Evolutionary conservation across 192 early-diverging fungal genomes (phyloP).

Genomic region (Coemansia sp.): DNA sequence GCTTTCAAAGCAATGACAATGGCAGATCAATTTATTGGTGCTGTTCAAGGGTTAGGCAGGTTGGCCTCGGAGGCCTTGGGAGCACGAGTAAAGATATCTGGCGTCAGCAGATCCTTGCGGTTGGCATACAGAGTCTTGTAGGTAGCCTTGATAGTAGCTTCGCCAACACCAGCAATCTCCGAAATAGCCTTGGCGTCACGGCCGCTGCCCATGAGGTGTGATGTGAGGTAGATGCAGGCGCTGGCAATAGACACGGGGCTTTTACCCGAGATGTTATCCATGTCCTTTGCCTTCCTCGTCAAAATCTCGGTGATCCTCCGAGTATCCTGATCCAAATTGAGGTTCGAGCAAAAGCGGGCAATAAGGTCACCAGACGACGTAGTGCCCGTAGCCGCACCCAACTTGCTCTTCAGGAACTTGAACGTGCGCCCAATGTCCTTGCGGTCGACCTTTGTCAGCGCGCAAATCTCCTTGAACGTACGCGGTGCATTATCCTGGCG

Average conservation of each 20-base stretch:
- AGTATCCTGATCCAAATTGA: constrained; percentile 68
- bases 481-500: constrained; percentile 77
- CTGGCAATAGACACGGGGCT: constrained; percentile 91
- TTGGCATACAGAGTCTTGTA: constrained; percentile 70
- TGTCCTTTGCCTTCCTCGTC: constrained; percentile 72
- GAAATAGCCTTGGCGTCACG: constrained; percentile 79
- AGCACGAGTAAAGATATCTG: constrained; percentile 29
- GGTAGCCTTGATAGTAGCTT: constrained; percentile 87
- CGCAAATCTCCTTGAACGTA: constrained; percentile 93
- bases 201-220: constrained; percentile 63
- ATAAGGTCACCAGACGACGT: constrained; percentile 75
- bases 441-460: constrained; percentile 86
- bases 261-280: constrained; percentile 88
- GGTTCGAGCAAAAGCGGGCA: constrained; percentile 81
- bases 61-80: constrained; percentile 26
- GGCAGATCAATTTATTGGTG: neutral
- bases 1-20: neutral
- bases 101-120: constrained; percentile 56
- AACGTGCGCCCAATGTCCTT: constrained; percentile 89
- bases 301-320: constrained; percentile 72
- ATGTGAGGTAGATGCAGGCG: constrained; percentile 86
- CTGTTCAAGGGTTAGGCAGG: constrained; percentile 12
- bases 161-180: constrained; percentile 82
- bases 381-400: constrained; percentile 59
- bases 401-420: constrained; percentile 51